Conservation (phyloP, 2,329 filamentous ascomycete species). For the Beauveria brongniartii region DNA sequence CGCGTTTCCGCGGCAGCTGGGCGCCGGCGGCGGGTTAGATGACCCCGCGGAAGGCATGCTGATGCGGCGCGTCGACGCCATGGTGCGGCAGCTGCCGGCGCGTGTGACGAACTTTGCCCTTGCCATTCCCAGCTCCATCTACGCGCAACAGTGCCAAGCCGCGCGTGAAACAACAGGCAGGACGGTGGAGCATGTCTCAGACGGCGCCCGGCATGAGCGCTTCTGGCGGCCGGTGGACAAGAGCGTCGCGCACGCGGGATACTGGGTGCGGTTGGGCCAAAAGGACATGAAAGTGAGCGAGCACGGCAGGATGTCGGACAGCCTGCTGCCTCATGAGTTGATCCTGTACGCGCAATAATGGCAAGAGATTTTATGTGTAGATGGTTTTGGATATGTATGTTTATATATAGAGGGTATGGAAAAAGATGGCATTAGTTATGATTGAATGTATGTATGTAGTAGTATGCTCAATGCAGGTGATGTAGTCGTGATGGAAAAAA, state of each 20-base stretch:
- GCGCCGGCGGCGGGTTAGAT: background rate
- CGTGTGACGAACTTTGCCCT: constrained; percentile 16
- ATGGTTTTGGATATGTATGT: background rate
- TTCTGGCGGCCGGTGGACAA: constrained; percentile 16
- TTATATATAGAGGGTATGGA: constrained; percentile 8
- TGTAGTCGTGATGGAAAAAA: background rate
- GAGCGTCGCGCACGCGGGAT: constrained; percentile 14
- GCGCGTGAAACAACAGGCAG: constrained; percentile 10
- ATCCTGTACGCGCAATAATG: constrained; percentile 10
- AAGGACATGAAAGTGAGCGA: constrained; percentile 13
- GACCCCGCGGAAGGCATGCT: constrained; percentile 4
- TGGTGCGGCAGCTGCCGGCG: constrained; percentile 15
- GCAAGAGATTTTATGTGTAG: background rate
- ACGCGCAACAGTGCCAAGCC: constrained; percentile 13
- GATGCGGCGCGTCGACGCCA: constrained; percentile 14
- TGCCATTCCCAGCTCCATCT: constrained; percentile 18
- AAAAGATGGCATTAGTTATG: constrained; percentile 3
- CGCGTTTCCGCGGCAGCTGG: background rate
- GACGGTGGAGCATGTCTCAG: constrained; percentile 14
- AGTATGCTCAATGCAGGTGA: background rate
- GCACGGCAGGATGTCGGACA: background rate
- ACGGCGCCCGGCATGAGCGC: constrained; percentile 14
- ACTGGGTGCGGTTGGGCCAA: constrained; percentile 21
- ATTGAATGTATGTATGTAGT: constrained; percentile 1
- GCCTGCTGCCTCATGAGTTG: background rate